Conservation (phyloP, 371 early-diverging fungal genomes). For the Globomyces sp. region DNA sequence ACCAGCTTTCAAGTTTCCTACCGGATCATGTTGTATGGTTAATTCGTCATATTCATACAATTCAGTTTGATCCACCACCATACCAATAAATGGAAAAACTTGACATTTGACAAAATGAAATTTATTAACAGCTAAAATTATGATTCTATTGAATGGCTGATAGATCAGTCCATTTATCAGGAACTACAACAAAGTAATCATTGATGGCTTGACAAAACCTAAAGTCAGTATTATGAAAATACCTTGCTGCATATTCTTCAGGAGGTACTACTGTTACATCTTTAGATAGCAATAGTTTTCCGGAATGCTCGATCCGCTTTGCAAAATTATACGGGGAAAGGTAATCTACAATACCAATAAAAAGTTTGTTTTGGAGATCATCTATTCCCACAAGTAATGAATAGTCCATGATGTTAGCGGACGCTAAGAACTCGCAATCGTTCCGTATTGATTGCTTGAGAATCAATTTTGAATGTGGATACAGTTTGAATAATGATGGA, state of each 20-base stretch:
- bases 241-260: not conserved
- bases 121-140: too few species aligned
- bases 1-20: conserved; percentile 16
- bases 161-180: not conserved
- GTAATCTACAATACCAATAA: not conserved
- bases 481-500: not conserved
- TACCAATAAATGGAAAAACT: too few species aligned
- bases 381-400: not conserved
- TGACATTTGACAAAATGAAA: too few species aligned
- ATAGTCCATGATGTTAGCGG: not conserved
- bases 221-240: too few species aligned
- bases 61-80: too few species aligned
- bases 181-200: not conserved
- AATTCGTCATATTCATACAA: not conserved
- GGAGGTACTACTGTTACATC: not conserved
- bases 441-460: not conserved
- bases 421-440: not conserved
- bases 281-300: not conserved
- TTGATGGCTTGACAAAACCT: not conserved
- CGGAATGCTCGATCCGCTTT: not conserved
- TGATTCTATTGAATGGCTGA: too few species aligned
- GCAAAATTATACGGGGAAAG: not conserved
- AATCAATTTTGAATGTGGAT: not conserved
- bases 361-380: not conserved
- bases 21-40: conserved; percentile 8